Base-by-base conservation (phyloP, 768 basidiomycete genomes). In the Mycena crocata region DNA sequence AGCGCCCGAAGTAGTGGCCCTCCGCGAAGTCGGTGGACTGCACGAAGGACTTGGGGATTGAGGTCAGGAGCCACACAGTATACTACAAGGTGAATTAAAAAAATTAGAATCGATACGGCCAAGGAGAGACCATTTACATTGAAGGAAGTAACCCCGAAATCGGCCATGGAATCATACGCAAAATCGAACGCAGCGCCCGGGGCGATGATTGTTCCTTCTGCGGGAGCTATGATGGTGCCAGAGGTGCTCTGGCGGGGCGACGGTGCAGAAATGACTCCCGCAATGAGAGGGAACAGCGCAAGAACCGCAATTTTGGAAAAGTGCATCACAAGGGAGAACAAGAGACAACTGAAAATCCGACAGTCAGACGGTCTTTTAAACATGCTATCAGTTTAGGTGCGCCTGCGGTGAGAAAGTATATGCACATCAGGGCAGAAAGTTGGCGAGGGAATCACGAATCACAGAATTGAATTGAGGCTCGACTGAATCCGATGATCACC, bases 1-100 rank as follows among this genome's bases (percentile, higher is more conserved):
- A 85, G 10, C 79, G 75, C 15, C 85, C 85, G 67, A 85, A 84
- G 73, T 77, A 85, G 64, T 81, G 76, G 3, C 84, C 83, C 34
- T 71, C 77, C 31, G 77, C 78, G 57, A 78, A 79, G 32, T 77
- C 69, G 13, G 76, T 73, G 13, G 75, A 59, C 3, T 77, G 73
- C 10, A 59, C 52, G 48, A 79, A 64, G 3, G 69, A 66, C 28
- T 64, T 67, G 15, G 80, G 80, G 21, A 65, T 55, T 21, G 73
- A 69, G 30, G 79, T 82, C 58, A 82, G 68, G 40, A 85, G 71
- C 73, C 78, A 84, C 23, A 84, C 83, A 12, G 80, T 80, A 67
- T 75, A 83, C 66, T 77, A 73, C 8, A 51, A 55, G 12, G 3
- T 17, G 24, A 39, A n/a, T 44, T 2, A 52, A 13, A 12, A 26